Conservation (phyloP, 495 filamentous ascomycete species). For the Aspergillus nidulans region DNA sequence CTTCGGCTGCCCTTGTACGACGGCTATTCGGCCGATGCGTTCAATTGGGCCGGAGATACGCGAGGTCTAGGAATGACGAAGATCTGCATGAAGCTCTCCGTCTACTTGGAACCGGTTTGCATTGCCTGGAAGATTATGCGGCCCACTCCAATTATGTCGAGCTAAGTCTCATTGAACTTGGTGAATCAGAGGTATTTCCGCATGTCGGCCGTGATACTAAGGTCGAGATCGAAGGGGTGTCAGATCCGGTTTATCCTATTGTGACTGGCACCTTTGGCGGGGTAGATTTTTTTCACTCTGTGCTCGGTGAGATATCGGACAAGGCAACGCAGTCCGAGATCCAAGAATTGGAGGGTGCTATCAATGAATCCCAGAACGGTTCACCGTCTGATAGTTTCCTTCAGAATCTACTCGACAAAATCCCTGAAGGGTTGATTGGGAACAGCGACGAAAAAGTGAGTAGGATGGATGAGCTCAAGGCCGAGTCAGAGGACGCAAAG, state of each 20-base stretch:
- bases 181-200: slow-evolving; percentile 74
- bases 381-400: slow-evolving; percentile 58
- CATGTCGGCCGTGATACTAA: slow-evolving; percentile 72
- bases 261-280: slow-evolving; percentile 91
- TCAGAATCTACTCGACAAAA: slow-evolving; percentile 68
- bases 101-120: slow-evolving; percentile 77
- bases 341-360: slow-evolving; percentile 71
- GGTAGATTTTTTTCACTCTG: slow-evolving; percentile 81
- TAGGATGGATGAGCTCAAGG: slow-evolving; percentile 61
- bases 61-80: slow-evolving; percentile 53
- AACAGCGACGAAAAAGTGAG: slow-evolving; percentile 58
- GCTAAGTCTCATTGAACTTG: slow-evolving; percentile 77
- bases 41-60: slow-evolving; percentile 67
- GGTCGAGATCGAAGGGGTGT: slow-evolving; percentile 61
- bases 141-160: slow-evolving; percentile 91
- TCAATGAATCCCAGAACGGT: slow-evolving; percentile 51
- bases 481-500: slow-evolving; percentile 57
- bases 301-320: slow-evolving; percentile 83
- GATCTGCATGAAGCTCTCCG: slow-evolving; percentile 83
- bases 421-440: slow-evolving; percentile 72
- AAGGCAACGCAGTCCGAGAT: slow-evolving; percentile 86
- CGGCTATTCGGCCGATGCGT: slow-evolving; percentile 67
- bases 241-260: slow-evolving; percentile 63
- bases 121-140: slow-evolving; percentile 90
- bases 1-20: slow-evolving; percentile 69